Conservation (phyloP, 768 basidiomycete species). For the Xerocomellus amylosporus region DNA sequence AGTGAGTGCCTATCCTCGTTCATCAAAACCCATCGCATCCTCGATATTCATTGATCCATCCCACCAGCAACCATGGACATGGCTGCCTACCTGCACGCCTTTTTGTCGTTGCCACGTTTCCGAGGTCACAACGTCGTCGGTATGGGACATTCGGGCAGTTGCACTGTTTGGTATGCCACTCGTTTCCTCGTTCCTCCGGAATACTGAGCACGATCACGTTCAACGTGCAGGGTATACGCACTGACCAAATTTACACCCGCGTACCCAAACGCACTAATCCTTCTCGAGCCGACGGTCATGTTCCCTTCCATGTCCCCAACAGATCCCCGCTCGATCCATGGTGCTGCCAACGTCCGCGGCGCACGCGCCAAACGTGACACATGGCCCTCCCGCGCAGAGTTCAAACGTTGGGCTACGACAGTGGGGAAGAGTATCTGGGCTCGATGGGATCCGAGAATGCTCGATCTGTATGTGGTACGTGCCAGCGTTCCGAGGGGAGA, state of each 20-base stretch:
- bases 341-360: slow-evolving; percentile 30
- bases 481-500: no score
- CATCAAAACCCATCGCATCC: no score
- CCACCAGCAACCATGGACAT: slow-evolving; percentile 24
- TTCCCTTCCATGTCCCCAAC: slow-evolving; percentile 28
- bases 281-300: slow-evolving; percentile 33
- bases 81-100: slow-evolving; percentile 24
- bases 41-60: background rate
- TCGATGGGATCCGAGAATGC: slow-evolving; percentile 24
- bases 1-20: slow-evolving; percentile 14
- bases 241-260: slow-evolving; percentile 16
- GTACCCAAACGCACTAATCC: slow-evolving; percentile 18
- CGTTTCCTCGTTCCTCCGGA: background rate
- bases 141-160: slow-evolving; percentile 29
- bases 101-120: slow-evolving; percentile 25
- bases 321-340: slow-evolving; percentile 29
- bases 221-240: slow-evolving; percentile 15
- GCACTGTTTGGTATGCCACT: slow-evolving; percentile 25
- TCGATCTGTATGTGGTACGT: slow-evolving; percentile 27
- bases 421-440: slow-evolving; percentile 18
- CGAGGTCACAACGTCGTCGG: slow-evolving; percentile 23
- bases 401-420: slow-evolving; percentile 17
- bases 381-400: slow-evolving; percentile 24
- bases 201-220: background rate
- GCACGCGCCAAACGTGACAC: slow-evolving; percentile 26